Conservation (phyloP, 2,329 filamentous ascomycete genomes). For the Ceratocystis eucalypticola region DNA sequence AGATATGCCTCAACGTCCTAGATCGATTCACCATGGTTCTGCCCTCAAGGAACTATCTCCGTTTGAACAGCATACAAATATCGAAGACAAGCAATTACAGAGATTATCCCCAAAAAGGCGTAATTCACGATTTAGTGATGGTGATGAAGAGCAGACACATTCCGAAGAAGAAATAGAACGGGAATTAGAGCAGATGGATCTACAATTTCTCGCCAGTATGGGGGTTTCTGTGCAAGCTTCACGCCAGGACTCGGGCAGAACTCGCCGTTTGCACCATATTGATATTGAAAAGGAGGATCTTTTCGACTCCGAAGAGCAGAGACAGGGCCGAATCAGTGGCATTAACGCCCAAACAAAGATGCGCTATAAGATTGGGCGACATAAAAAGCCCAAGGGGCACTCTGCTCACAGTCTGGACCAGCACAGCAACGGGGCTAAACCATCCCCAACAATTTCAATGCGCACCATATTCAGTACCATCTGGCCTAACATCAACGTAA, state of each 20-base stretch:
- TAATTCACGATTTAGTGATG: not conserved
- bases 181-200: not conserved
- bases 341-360: not conserved
- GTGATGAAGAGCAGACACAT: not conserved
- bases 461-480: conserved; percentile 48
- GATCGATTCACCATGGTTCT: not conserved
- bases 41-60: not conserved
- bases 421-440: not conserved
- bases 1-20: not conserved
- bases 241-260: conserved; percentile 25
- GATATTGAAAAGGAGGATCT: not conserved
- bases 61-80: not conserved
- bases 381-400: not conserved
- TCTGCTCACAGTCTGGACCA: not conserved
- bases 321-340: too few relatives aligned
- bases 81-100: not conserved
- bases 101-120: not conserved
- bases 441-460: conserved; percentile 6
- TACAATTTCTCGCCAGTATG: conserved; percentile 8
- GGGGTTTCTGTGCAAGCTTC: conserved; percentile 22
- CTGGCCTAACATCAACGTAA: conserved; percentile 47
- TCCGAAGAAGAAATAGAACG: not conserved
- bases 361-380: not conserved
- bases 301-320: not conserved
- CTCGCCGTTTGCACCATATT: not conserved